Evolutionary conservation across 371 early-diverging fungal species (phyloP).

Genomic region (Gilbertella persicaria): DNA sequence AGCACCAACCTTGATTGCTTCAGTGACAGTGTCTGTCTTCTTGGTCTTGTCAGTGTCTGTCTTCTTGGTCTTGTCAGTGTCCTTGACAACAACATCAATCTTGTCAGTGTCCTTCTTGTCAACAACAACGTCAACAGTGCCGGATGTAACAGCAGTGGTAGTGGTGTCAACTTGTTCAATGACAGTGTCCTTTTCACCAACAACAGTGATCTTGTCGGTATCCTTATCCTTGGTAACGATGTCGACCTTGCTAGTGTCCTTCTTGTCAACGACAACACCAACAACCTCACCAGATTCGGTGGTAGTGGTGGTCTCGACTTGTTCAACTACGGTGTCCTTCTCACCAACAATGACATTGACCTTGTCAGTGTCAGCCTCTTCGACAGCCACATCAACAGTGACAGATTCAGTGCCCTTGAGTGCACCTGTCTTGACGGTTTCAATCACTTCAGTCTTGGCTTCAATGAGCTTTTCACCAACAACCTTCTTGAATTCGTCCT

Average conservation of each 20-base stretch:
- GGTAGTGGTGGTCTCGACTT: not conserved
- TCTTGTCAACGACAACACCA: not conserved
- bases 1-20: constrained; percentile 1
- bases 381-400: constrained; percentile 2
- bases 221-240: constrained; percentile 3
- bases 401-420: not conserved
- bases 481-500: not conserved
- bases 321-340: not conserved
- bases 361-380: not conserved
- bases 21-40: constrained; percentile 1
- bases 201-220: not conserved
- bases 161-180: constrained; percentile 1
- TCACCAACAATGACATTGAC: not conserved
- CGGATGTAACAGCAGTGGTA: not conserved
- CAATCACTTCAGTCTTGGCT: not conserved
- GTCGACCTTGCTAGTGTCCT: not conserved
- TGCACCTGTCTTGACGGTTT: not conserved
- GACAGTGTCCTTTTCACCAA: not conserved
- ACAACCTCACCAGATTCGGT: not conserved
- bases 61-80: not conserved
- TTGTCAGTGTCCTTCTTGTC: not conserved
- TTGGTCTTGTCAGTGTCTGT: not conserved
- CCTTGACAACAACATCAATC: not conserved
- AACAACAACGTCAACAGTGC: constrained; percentile 3
- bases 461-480: not conserved